Base-by-base conservation (phyloP, 371 early-diverging fungal species). In the Basidiobolus meristosporus region DNA sequence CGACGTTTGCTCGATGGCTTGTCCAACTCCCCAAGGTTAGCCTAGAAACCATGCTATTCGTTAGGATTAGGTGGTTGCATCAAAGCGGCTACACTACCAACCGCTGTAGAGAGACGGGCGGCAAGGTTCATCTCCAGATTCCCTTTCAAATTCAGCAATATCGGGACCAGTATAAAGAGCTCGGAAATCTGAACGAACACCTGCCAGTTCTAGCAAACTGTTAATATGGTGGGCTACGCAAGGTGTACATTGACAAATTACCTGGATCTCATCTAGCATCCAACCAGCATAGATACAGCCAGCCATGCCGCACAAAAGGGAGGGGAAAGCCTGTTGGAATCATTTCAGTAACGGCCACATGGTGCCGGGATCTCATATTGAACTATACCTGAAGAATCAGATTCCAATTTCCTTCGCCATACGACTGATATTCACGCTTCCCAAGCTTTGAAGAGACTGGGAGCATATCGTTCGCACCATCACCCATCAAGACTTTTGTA, bases 111-210 rank as follows among this genome's bases (percentile, higher is more conserved):
- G 18, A 85, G 56, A 12, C 89, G 62, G 17, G 85, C 73, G 5
- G 84, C 77, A 41, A 86, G 62, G 48, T 82, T 89, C 71, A 84
- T 77, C 60, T 86, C 87, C 22, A 85, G 62, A 54, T 86, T 89
- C 47, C 89, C 86, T 46, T 86, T 89, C 20, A 86, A 57, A 47
- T 84, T 84, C 34, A 83, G 52, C 29, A 88, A 52, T 32, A 85
- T 69, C 12, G 89, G 77, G n/a, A 83, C 68, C 51, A 88, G 59
- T 42, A 88, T 77, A 53, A 82, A 80, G 1, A 88, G 59, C 42
- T 82, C 81, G 1, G 80, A 64, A 7, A 76, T 62, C 10, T 65
- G 55, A 15, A 61, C 50, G 52, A 83, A 87, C 12, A 73, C 71
- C 28, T 53, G 50, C 75, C 73, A 77, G 41, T 63, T 59, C 72